phyloP scores from a whole-genome alignment of 495 filamentous ascomycete species.

The Podospora australis region DNA sequence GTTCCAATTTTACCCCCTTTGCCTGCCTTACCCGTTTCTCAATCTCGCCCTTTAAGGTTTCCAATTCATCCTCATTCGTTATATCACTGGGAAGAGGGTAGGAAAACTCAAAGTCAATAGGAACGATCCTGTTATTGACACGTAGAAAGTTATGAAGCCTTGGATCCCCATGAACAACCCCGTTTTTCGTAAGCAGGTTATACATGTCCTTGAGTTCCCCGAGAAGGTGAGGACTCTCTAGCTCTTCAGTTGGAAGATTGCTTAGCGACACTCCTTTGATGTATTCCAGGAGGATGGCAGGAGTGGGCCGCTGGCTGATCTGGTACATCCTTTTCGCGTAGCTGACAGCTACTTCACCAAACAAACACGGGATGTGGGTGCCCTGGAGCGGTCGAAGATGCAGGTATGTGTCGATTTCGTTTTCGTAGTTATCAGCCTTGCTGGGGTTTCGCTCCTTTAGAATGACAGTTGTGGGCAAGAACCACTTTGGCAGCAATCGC shows the following conservation, averaged over 20 bases:
- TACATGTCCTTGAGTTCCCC: constrained; percentile 2
- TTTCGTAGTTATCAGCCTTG: constrained; percentile 5
- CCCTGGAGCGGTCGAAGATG: constrained; percentile 6
- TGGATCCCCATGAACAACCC: constrained; percentile 9
- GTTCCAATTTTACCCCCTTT: neutral
- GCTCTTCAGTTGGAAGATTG: constrained; percentile 5
- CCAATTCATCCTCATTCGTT: constrained; percentile 4
- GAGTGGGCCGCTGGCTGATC: constrained; percentile 8
- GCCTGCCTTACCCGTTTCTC: constrained; percentile 1
- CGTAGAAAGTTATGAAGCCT: constrained; percentile 8
- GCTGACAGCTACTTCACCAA: constrained; percentile 2
- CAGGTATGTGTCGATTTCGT: constrained; percentile 6
- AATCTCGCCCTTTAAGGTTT: constrained; percentile 3
- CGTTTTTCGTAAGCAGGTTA: constrained; percentile 3
- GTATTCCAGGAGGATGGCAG: constrained; percentile 6
- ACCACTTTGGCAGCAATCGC: constrained; percentile 8
- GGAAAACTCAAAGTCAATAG: constrained; percentile 8
- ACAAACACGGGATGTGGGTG: constrained; percentile 2
- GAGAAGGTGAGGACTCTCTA: constrained; percentile 5
- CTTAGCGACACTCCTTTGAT: constrained; percentile 6
- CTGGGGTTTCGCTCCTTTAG: constrained; percentile 6
- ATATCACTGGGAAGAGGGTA: constrained; percentile 5
- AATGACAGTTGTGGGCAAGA: constrained; percentile 11
- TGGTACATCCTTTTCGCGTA: constrained; percentile 1
- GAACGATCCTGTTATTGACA: neutral